These are phyloP conservation scores for Pterocarpus macrocarpus DNA, from an alignment of 306 rosid species.

Conservation along the genomic window DNA sequence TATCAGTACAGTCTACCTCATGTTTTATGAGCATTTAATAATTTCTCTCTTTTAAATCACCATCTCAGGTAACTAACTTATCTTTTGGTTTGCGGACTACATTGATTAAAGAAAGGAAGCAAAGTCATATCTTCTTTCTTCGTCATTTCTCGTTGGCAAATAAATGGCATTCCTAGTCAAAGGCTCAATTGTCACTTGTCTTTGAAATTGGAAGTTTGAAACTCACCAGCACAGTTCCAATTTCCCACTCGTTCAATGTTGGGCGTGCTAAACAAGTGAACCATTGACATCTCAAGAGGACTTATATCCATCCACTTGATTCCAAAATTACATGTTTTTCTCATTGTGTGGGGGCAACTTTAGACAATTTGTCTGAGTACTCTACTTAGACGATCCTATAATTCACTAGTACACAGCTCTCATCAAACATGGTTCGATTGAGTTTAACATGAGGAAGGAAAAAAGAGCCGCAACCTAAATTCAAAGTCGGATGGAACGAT, in stretches of 20 bases:
- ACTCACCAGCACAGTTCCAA: not conserved
- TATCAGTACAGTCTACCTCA: too few species aligned
- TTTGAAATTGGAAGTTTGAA: conserved; percentile 22
- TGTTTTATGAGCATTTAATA: too few species aligned
- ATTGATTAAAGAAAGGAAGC: conserved; percentile 42
- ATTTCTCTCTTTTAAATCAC: not conserved
- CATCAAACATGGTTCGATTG: not conserved
- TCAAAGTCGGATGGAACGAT: too few species aligned
- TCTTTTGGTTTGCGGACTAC: conserved; percentile 28
- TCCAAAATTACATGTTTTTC: conserved; percentile 32
- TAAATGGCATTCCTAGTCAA: not conserved
- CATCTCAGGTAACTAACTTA: not conserved
- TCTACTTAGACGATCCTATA: not conserved
- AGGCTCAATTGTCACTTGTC: not conserved
- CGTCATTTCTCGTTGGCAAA: conserved; percentile 15
- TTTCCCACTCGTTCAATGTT: conserved; percentile 4
- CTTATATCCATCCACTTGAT: conserved; percentile 15
- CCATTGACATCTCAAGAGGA: conserved; percentile 20
- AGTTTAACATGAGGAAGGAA: not conserved
- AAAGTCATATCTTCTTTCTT: conserved; percentile 26
- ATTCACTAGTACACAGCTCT: not conserved
- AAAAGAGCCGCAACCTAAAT: too few species aligned
- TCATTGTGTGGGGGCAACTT: not conserved
- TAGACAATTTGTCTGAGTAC: conserved; percentile 4
- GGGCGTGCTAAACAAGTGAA: not conserved